These are phyloP conservation scores for Rhipidocladum racemiflorum DNA, from an alignment of 176 grass and related monocot genomes.

Conservation along the genomic window DNA sequence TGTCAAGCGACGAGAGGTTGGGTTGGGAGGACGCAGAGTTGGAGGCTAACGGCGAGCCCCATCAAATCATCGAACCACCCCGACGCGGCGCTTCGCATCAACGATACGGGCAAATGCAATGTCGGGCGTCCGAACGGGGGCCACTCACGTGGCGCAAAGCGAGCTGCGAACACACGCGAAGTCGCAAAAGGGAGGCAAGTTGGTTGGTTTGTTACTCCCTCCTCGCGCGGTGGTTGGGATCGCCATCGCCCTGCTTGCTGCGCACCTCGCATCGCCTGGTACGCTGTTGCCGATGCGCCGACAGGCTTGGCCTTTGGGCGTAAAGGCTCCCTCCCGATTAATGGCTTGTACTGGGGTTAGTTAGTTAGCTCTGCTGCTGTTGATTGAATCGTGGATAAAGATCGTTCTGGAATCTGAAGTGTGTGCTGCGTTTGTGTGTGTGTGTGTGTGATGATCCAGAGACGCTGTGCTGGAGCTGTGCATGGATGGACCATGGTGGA, in stretches of 20 bases:
- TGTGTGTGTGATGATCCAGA: neutral
- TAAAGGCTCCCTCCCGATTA: neutral
- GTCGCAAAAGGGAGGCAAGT: neutral
- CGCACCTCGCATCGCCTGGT: neutral
- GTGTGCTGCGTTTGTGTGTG: neutral
- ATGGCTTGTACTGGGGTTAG: neutral
- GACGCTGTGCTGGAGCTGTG: slow-evolving; percentile 3
- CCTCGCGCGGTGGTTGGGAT: neutral
- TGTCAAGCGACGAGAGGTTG: too few species aligned
- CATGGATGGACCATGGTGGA: neutral
- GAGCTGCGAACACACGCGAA: neutral
- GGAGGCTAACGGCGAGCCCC: neutral
- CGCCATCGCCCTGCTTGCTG: neutral
- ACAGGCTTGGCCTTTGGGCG: neutral
- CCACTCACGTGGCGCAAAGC: slow-evolving; percentile 31
- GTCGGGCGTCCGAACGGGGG: neutral
- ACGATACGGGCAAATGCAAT: neutral
- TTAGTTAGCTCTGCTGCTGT: neutral
- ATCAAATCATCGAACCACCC: neutral
- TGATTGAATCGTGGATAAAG: neutral
- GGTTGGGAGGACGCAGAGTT: neutral
- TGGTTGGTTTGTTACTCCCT: neutral
- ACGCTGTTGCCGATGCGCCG: slow-evolving; percentile 42
- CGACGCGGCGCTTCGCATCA: neutral
- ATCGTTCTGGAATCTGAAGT: neutral